These are phyloP conservation scores for Chamaecyparis obtusa DNA, from an alignment of 75 land plant genomes.

Conservation along the genomic window DNA sequence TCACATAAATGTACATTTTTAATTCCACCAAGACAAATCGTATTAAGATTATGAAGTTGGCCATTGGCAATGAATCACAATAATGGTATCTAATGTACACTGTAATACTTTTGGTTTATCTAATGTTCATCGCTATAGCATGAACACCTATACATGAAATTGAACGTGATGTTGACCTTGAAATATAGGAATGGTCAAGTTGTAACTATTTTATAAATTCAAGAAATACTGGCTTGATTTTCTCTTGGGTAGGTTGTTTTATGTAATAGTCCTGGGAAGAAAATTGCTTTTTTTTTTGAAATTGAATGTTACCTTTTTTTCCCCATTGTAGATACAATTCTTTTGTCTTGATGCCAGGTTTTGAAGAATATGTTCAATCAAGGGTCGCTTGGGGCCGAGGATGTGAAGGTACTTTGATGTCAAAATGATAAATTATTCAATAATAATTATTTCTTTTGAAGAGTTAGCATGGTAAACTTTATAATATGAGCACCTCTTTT, in stretches of 20 bases:
- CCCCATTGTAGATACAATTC: not conserved
- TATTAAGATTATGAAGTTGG: not conserved
- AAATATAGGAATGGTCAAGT: not conserved
- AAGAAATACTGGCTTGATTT: not conserved
- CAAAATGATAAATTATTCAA: not conserved
- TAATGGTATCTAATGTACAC: not conserved
- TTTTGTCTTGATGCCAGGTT: not conserved
- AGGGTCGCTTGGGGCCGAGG: not conserved
- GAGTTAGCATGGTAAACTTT: not conserved
- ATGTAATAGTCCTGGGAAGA: not conserved
- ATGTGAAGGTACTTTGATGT: conserved; percentile 7
- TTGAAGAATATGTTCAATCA: conserved; percentile 4
- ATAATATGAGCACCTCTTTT: not conserved
- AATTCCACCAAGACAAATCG: not conserved
- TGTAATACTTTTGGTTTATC: not conserved
- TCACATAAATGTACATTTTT: not conserved
- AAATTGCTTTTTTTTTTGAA: not conserved
- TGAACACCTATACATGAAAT: not conserved
- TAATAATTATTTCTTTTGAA: not conserved
- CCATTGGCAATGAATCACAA: not conserved
- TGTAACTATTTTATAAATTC: not conserved
- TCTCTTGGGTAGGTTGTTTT: not conserved
- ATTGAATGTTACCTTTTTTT: not conserved
- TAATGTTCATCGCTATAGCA: not conserved
- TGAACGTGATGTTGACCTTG: not conserved